These are phyloP conservation scores for Styphnolobium japonicum DNA, from an alignment of 306 rosid genomes.

Conservation along the genomic window DNA sequence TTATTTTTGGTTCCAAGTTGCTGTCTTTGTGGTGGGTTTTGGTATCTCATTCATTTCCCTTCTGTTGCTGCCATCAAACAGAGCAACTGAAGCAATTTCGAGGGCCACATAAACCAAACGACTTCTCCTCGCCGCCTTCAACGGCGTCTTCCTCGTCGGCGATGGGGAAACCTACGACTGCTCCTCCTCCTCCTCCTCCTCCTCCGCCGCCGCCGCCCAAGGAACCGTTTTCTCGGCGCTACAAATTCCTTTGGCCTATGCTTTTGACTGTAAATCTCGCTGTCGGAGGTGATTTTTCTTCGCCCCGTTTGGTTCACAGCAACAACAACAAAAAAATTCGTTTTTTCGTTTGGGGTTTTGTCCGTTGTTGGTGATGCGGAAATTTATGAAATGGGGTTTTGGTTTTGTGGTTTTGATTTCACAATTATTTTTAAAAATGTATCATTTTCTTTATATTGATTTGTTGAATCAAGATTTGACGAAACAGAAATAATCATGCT, in stretches of 20 bases:
- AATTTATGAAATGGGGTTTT: conserved; percentile 20
- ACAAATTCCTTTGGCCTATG: conserved; percentile 79
- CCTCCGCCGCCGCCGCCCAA: conserved; percentile 56
- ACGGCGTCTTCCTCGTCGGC: conserved; percentile 22
- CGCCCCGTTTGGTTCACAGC: not conserved
- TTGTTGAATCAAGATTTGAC: conserved; percentile 24
- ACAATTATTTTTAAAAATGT: not conserved
- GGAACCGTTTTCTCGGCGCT: conserved; percentile 74
- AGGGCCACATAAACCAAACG: conserved; percentile 42
- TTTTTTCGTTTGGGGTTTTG: not conserved
- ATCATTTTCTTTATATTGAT: conserved; percentile 13
- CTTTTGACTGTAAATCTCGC: conserved; percentile 81
- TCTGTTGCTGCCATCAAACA: not conserved
- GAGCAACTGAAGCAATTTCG: conserved; percentile 59
- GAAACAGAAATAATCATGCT: not conserved
- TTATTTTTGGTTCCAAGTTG: conserved; percentile 15
- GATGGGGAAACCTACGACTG: conserved; percentile 37
- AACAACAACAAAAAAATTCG: not conserved
- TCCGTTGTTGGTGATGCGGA: not conserved
- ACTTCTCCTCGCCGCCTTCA: conserved; percentile 42
- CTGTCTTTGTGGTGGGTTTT: conserved; percentile 15
- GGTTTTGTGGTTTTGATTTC: conserved; percentile 4
- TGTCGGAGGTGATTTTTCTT: conserved; percentile 64
- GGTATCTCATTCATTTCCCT: not conserved
- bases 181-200: conserved; percentile 47